Evolutionary conservation across 2,329 filamentous ascomycete species (phyloP).

Genomic region (Hortaea sp.): DNA sequence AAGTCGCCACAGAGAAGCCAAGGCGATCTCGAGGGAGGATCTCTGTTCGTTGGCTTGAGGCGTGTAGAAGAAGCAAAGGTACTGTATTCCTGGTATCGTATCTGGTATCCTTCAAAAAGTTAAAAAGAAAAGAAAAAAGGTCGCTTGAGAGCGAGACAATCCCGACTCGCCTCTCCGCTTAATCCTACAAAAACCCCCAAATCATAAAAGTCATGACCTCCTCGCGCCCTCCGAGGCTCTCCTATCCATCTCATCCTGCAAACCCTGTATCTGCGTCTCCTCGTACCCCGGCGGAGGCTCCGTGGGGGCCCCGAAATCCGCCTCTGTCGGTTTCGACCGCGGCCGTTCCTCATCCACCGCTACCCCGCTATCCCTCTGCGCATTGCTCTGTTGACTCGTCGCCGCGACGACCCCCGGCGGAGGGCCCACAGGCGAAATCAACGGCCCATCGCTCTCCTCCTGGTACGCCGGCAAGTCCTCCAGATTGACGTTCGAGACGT

Average conservation of each 20-base stretch:
- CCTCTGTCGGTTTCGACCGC: constrained; percentile 11
- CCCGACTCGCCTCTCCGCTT: too few relatives aligned
- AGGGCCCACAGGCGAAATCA: constrained; percentile 15
- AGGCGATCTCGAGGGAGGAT: too few relatives aligned
- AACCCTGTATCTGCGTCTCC: constrained; percentile 73
- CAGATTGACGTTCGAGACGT: constrained; percentile 58
- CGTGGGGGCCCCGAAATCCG: constrained; percentile 42
- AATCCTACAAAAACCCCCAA: too few relatives aligned
- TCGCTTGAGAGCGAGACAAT: too few relatives aligned
- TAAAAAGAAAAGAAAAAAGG: too few relatives aligned
- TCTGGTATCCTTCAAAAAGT: too few relatives aligned
- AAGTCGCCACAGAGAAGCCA: too few relatives aligned
- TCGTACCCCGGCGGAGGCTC: constrained; percentile 89
- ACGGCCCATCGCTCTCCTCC: constrained; percentile 37
- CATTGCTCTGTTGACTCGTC: constrained; percentile 8
- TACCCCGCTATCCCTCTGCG: constrained; percentile 13
- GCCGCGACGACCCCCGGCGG: constrained; percentile 30
- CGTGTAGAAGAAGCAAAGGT: too few relatives aligned
- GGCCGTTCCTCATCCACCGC: constrained; percentile 13
- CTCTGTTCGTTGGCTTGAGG: too few relatives aligned
- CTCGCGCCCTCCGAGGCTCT: neutral
- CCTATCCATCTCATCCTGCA: constrained; percentile 61
- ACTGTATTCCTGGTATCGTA: too few relatives aligned
- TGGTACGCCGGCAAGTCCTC: constrained; percentile 87
- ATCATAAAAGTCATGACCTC: constrained; percentile 16